Base-by-base conservation (phyloP, 1,284 basidiomycete genomes). In the Trametes pubescens region DNA sequence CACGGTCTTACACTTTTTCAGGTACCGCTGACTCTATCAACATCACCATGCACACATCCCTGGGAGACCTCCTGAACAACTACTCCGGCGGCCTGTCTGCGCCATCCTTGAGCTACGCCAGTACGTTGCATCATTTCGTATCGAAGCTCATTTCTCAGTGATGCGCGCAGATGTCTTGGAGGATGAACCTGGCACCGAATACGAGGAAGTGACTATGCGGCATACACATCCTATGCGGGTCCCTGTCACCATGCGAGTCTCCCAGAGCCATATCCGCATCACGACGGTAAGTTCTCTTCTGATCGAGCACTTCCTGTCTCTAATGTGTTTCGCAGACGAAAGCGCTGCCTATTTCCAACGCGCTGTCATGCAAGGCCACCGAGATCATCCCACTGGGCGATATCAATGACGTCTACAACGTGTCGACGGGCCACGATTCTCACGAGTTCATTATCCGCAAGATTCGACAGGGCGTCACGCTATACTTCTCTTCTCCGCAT, bases 381-480 rank as follows among this genome's bases (percentile, higher is more conserved):
- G 94, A 95, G 70, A 87, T 93, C 63, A 89, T 96, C 58, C 85
- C 88, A 1, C 81, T 94, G 60, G 79, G 84, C 4, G 94, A 95
- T 64, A 85, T 96, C 68, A 93, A 92, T 77, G 94, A 96, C 72
- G 86, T 94, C 1, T 92, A 94, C 74, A 91, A 91, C 59, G 88
- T 93, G 18, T 86, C 88, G 2, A 90, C 87, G 4, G 89, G 90
- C 8, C 82, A 87, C 16, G 90, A 94, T 59, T 79, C 84, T n/a
- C 82, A 91, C 62, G 92, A 95, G 72, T 92, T 96, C 71, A 90
- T 94, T 64, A 88, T 96, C 70, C 84, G 92, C 47, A 82, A 89
- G 69, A 88, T 85, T 70, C 86, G 85, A 64, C 87, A 92, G 67
- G 86, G 87, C 4, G 81, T 84, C 14, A 92, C 88, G 0, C 77